Evolutionary conservation across 1,284 basidiomycete genomes (phyloP), one percentile per base, ranked within the genome.

Genomic region (Baeospora myosura): DNA sequence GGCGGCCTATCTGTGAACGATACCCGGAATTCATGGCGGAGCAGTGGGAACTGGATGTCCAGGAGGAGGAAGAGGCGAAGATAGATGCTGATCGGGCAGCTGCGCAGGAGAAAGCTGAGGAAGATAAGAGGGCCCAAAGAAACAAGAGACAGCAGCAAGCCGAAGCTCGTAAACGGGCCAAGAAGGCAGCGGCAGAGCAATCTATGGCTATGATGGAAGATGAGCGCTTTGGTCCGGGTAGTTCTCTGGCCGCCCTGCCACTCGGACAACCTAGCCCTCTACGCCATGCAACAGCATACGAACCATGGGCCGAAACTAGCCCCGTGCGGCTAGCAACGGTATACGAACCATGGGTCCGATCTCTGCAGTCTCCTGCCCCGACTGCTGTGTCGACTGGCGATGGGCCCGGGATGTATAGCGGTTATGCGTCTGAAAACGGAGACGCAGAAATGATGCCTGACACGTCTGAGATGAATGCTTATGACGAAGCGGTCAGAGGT

Each of bases 21-120:
- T 91, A 91, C 55, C 41, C 69, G 17, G 86, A 90, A 54, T 90
- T 77, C 52, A 82, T 88, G 74, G 61, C 68, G 37, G 86, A 90
- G 56, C 85, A 89, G 53, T 80, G 79, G 72, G 72, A 64, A 10
- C 59, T 88, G 31, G 88, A 91, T 52, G 69, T 59, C 3, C 49
- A 64, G 28, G 88, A 89, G 46, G 84, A 87, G 52, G 71, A 71
- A 23, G 76, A 82, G 47, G 74, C 76, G 1, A 69, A 69, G 30
- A 57, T 56, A 1, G 74, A 78, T 38, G 58, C 61, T 1, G 52
- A 55, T 10, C 58, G 57, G 32, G 53, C 52, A n/a, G 65, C 63
- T 3, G 65, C 66, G 17, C 56, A 49, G 22, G 71, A 72, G 11
- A 68, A 66, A 35, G 57, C 48, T 0, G 74, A 78, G 39, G 69